Evolutionary conservation across 2,329 filamentous ascomycete species (phyloP).

Genomic region (Stachybotrys chartarum): DNA sequence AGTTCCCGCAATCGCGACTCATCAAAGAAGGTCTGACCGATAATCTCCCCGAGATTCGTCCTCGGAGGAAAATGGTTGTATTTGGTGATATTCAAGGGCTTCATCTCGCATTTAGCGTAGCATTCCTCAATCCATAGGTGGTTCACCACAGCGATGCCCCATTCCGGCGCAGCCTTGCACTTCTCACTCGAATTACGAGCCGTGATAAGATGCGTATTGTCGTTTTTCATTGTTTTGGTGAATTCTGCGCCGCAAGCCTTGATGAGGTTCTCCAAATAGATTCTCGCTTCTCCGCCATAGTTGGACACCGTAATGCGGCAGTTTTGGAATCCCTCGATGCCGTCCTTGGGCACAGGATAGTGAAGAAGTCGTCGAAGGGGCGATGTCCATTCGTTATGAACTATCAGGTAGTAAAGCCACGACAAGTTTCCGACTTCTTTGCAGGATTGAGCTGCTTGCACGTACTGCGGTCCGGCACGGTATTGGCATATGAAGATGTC

Average conservation of each 20-base stretch:
- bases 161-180: constrained; percentile 84
- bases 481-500: constrained; percentile 85
- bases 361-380: constrained; percentile 78
- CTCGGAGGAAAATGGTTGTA: constrained; percentile 83
- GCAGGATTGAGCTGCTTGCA: constrained; percentile 64
- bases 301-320: constrained; percentile 87
- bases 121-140: constrained; percentile 97
- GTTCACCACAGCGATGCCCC: constrained; percentile 85
- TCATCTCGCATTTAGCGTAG: constrained; percentile 79
- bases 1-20: constrained; percentile 51
- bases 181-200: constrained; percentile 88
- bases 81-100: constrained; percentile 62
- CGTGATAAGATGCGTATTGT: constrained; percentile 93
- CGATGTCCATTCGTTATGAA: constrained; percentile 80
- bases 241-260: constrained; percentile 77
- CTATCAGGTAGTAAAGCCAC: constrained; percentile 91
- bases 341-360: constrained; percentile 73
- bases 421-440: constrained; percentile 88
- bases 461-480: constrained; percentile 73
- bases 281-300: constrained; percentile 87
- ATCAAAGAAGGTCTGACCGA: constrained; percentile 82
- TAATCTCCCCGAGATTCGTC: constrained; percentile 88
- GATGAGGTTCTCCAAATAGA: constrained; percentile 90
- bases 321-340: constrained; percentile 71
- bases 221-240: constrained; percentile 89